phyloP scores from a whole-genome alignment of 2,329 filamentous ascomycete genomes.

The Fusarium begoniae region DNA sequence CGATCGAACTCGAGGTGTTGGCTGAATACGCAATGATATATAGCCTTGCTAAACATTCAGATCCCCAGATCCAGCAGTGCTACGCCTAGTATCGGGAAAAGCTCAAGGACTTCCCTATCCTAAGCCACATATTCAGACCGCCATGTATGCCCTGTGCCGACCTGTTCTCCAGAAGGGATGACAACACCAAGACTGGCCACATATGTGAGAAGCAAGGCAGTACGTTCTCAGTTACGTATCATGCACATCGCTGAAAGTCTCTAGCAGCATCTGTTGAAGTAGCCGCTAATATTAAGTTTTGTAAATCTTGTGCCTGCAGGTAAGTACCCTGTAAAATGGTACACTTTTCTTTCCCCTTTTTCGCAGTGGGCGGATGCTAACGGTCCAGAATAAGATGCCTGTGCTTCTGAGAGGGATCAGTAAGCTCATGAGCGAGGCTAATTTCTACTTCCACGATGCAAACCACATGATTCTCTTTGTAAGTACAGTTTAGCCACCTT shows the following conservation, averaged over 20 bases:
- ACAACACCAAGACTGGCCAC: neutral
- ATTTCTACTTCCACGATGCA: neutral
- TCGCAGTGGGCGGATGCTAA: neutral
- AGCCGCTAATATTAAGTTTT: neutral
- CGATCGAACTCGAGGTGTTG: neutral
- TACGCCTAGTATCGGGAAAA: neutral
- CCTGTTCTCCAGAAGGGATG: neutral
- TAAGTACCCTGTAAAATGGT: neutral
- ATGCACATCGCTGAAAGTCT: neutral
- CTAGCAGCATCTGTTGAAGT: neutral
- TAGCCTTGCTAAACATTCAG: neutral
- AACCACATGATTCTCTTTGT: neutral
- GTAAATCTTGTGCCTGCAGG: neutral
- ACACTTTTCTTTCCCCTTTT: neutral
- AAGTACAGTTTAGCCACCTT: neutral
- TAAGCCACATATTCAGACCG: neutral
- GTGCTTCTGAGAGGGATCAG: neutral
- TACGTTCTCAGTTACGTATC: neutral
- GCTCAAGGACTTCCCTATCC: neutral
- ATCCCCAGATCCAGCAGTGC: neutral
- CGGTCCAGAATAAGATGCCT: neutral
- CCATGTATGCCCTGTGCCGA: rapidly evolving
- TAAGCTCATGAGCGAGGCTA: neutral
- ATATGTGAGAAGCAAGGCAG: neutral
- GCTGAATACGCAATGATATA: neutral